A percentile compares a stretch with the other conserved stretches of the same genome.
These are phyloP conservation scores for Hemisphaericaspora xylanilytica DNA, from an alignment of 1,139 yeast species.

Conservation along the genomic window DNA sequence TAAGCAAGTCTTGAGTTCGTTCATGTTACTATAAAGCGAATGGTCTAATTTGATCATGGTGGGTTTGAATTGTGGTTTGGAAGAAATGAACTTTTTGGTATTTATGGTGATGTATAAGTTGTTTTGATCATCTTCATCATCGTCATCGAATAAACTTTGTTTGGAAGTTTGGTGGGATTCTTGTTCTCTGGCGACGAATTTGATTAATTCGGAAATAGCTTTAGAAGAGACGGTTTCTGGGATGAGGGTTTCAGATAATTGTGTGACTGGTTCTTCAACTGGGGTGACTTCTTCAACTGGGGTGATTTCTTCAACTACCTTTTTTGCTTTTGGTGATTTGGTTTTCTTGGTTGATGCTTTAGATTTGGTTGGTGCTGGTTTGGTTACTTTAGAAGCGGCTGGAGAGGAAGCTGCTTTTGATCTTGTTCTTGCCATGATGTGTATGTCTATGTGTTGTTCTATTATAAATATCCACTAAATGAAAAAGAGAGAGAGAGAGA, in stretches of 20 bases:
- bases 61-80: conserved; percentile 71
- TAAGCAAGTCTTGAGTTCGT: conserved; percentile 60
- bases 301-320: conserved; percentile 5
- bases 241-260: conserved; percentile 13
- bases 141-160: conserved; percentile 43
- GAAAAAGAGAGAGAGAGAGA: background rate
- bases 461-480: too few relatives aligned
- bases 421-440: conserved; percentile 32
- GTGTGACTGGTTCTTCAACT: background rate
- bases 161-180: conserved; percentile 18
- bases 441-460: background rate
- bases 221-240: conserved; percentile 27
- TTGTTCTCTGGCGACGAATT: conserved; percentile 34
- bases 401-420: conserved; percentile 22
- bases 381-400: conserved; percentile 18
- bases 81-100: conserved; percentile 60
- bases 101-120: conserved; percentile 59
- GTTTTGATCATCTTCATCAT: conserved; percentile 39
- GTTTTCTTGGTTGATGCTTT: background rate
- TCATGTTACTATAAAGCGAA: conserved; percentile 43
- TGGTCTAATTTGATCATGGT: conserved; percentile 56
- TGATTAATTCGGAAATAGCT: conserved; percentile 54
- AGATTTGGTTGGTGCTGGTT: conserved; percentile 2
- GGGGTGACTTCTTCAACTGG: background rate
- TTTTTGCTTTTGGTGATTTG: conserved; percentile 10